Evolutionary conservation across 768 basidiomycete genomes (phyloP).

Genomic region (Cytidiella melzeri): DNA sequence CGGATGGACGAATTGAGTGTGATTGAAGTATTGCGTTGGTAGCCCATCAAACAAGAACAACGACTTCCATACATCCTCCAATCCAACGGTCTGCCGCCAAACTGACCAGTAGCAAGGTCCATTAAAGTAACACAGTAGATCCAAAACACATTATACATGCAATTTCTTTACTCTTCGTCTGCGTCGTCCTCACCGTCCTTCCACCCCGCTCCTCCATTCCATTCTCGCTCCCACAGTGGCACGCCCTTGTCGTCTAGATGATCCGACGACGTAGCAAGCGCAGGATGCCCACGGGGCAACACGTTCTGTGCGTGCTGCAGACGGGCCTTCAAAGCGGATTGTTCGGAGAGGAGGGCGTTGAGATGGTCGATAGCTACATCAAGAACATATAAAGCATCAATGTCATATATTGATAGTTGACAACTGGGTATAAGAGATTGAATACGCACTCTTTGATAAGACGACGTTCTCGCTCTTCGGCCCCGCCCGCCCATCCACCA

Average conservation of each 20-base stretch:
- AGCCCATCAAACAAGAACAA: too few relatives aligned
- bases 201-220: conserved; percentile 66
- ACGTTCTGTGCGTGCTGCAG: conserved; percentile 51
- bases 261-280: conserved; percentile 30
- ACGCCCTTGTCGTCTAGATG: conserved; percentile 20
- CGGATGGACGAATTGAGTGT: too few relatives aligned
- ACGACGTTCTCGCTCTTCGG: conserved; percentile 90
- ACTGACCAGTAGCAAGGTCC: too few relatives aligned
- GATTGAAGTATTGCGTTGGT: too few relatives aligned
- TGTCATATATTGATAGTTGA: conserved; percentile 3
- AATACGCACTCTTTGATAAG: conserved; percentile 71
- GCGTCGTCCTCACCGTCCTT: conserved; percentile 34
- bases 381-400: too few relatives aligned
- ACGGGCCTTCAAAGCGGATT: conserved; percentile 48
- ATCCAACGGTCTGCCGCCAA: too few relatives aligned
- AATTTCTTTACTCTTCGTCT: conserved; percentile 12
- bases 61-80: too few relatives aligned
- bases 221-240: conserved; percentile 76
- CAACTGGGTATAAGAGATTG: too few relatives aligned
- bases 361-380: conserved; percentile 83
- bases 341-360: conserved; percentile 56
- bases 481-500: conserved; percentile 77
- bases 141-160: too few relatives aligned
- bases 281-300: conserved; percentile 58
- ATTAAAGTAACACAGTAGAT: too few relatives aligned